Evolutionary conservation across 2,329 filamentous ascomycete genomes (phyloP), one percentile per base, ranked within the genome.

Genomic region (Fusarium fujikuroi): DNA sequence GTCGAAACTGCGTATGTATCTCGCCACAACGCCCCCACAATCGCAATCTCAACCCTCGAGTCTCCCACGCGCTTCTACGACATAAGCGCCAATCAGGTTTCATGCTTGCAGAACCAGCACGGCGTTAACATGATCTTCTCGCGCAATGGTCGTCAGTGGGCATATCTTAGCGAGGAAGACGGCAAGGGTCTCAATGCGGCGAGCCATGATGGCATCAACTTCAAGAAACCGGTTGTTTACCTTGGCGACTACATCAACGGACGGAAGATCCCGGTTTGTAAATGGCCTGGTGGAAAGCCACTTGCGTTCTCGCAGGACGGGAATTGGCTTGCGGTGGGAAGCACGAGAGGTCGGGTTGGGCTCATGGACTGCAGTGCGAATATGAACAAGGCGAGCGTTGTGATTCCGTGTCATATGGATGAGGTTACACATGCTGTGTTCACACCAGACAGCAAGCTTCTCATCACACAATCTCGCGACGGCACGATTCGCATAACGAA

Each of bases 401-500:
- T 75, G 12, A 67, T 76, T 15, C 57, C 71, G 5, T 78, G 72
- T 42, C 78, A 79, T 62, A 39, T 69, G 7, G 78, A 78, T 32
- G 71, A 74, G 18, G 71, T 79, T 3, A 78, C 77, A 1, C 76
- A 78, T 34, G 78, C 77, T 3, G 64, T 73, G 54, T 79, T 79
- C 23, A 78, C 78, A 15, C 77, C 77, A 7, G 71, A 79, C 47
- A 66, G 63, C n/a, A 50, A 57, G 14, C 59, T 71, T 18, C 62
- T 79, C 25, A 63, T 79, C 18, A 73, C 78, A 1, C 70, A 77
- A 25, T 79, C 76, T 9, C 73, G 72, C 53, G 78, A 79, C 52
- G 78, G 78, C 23, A 79, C 76, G 21, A 76, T 79, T 46, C 76
- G 78, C 2, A 66, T 79, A 11, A 79, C 77, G 2, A 62, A 72